Evolutionary conservation across 139 green algal species (phyloP).

Genomic region (Chlamydomonas asymmetrica): DNA sequence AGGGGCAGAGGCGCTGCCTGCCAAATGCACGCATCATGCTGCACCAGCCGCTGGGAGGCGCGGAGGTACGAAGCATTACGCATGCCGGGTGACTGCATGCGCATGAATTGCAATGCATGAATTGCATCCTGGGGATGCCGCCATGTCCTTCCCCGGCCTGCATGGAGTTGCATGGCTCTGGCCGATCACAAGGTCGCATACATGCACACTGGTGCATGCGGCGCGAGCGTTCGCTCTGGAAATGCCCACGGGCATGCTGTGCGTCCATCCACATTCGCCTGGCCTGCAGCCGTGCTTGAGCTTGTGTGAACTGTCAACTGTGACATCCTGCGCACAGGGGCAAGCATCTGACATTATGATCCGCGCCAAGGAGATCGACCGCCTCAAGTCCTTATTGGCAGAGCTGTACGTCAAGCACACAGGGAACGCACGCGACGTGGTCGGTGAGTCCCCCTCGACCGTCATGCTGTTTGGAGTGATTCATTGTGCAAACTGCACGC

Average conservation of each 20-base stretch:
- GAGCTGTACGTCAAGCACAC: slow-evolving; percentile 88
- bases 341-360: slow-evolving; percentile 94
- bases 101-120: too few relatives aligned
- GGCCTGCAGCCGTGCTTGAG: too few relatives aligned
- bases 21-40: slow-evolving; percentile 96
- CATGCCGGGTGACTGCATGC: too few relatives aligned
- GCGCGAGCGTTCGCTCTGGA: neutral
- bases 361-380: slow-evolving; percentile 88
- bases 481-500: too few relatives aligned
- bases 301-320: neutral
- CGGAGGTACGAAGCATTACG: too few relatives aligned
- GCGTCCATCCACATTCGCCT: too few relatives aligned
- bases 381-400: slow-evolving; percentile 74
- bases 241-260: neutral
- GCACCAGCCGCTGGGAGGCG: slow-evolving; percentile 89
- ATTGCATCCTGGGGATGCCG: too few relatives aligned
- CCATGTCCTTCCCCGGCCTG: too few relatives aligned
- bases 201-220: too few relatives aligned
- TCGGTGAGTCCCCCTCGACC: slow-evolving; percentile 57
- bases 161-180: too few relatives aligned
- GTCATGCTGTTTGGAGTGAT: neutral
- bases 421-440: slow-evolving; percentile 45
- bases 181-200: too few relatives aligned
- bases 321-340: slow-evolving; percentile 54
- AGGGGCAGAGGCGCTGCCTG: slow-evolving; percentile 74